A percentile compares a stretch with the other conserved stretches of the same genome.
phyloP scores from a whole-genome alignment of 768 basidiomycete species.

The Pulveroboletus sp. region DNA sequence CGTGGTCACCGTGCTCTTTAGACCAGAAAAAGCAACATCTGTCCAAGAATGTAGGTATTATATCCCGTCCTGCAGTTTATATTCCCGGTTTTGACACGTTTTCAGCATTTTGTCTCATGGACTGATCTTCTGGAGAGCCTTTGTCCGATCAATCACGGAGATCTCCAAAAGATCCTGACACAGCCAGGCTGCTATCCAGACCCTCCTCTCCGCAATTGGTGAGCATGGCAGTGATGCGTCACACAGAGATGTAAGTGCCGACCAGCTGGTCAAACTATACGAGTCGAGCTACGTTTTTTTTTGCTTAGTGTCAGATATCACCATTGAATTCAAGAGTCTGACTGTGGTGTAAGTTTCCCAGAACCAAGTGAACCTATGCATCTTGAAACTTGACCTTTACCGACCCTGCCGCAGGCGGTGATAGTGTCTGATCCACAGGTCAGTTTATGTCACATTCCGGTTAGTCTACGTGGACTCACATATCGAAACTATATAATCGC shows the following conservation, averaged over 20 bases:
- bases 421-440: slow-evolving; percentile 71
- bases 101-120: slow-evolving; percentile 59
- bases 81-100: background rate
- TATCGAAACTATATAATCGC: slow-evolving; percentile 41
- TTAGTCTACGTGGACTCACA: background rate
- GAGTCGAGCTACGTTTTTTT: background rate
- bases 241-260: slow-evolving; percentile 55
- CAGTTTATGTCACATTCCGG: background rate
- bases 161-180: slow-evolving; percentile 69
- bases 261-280: background rate
- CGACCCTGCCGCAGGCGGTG: slow-evolving; percentile 38
- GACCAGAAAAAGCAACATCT: slow-evolving; percentile 54
- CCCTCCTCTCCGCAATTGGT: slow-evolving; percentile 77
- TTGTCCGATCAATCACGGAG: slow-evolving; percentile 79
- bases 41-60: slow-evolving; percentile 50
- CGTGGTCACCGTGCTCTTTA: slow-evolving; percentile 21
- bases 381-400: background rate
- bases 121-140: slow-evolving; percentile 64
- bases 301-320: slow-evolving; percentile 67
- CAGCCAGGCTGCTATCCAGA: slow-evolving; percentile 74
- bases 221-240: slow-evolving; percentile 69
- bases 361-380: slow-evolving; percentile 47
- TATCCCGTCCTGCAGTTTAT: background rate
- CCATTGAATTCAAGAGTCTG: slow-evolving; percentile 74
- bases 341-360: slow-evolving; percentile 86